Percentiles rank a stretch among this genome's conserved stretches.
Conservation (phyloP, 139 green algal genomes). For the Spirogloea muscicola region DNA sequence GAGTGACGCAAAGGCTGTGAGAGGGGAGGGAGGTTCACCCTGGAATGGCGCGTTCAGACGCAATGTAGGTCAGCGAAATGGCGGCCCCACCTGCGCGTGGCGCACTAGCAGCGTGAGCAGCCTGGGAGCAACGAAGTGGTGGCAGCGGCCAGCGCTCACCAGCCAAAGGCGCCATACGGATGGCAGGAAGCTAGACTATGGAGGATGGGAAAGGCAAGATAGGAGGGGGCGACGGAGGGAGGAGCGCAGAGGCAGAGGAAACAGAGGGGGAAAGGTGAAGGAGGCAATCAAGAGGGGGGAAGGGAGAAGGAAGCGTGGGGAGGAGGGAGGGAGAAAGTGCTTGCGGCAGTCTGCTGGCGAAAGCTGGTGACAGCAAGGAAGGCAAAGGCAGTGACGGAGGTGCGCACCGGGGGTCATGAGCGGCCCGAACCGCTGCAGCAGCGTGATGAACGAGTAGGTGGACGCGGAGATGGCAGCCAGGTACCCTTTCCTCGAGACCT, state of each 20-base stretch:
- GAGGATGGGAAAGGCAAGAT: no score
- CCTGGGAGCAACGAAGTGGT: no score
- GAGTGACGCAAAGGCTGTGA: neutral
- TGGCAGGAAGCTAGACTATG: no score
- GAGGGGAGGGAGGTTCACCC: slow-evolving; percentile 51
- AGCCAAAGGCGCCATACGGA: no score
- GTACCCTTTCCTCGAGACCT: slow-evolving; percentile 92
- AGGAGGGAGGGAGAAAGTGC: slow-evolving; percentile 59
- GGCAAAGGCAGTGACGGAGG: neutral
- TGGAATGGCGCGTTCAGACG: slow-evolving; percentile 84
- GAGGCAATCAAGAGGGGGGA: neutral
- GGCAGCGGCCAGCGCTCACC: no score
- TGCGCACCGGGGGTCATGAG: slow-evolving; percentile 57
- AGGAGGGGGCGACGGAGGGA: no score
- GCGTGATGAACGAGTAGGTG: slow-evolving; percentile 90
- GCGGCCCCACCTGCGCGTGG: slow-evolving; percentile 65
- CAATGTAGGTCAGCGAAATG: slow-evolving; percentile 96
- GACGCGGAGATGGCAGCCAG: slow-evolving; percentile 93
- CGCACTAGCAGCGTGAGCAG: no score
- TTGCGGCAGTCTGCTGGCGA: no score
- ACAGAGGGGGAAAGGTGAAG: no score
- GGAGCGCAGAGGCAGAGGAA: no score
- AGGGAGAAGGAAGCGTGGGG: slow-evolving; percentile 54
- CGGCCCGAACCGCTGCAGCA: slow-evolving; percentile 79
- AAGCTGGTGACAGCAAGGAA: slow-evolving; percentile 17